Conservation (phyloP, 164 flowering plant species). For the Nelumbo lutea region DNA sequence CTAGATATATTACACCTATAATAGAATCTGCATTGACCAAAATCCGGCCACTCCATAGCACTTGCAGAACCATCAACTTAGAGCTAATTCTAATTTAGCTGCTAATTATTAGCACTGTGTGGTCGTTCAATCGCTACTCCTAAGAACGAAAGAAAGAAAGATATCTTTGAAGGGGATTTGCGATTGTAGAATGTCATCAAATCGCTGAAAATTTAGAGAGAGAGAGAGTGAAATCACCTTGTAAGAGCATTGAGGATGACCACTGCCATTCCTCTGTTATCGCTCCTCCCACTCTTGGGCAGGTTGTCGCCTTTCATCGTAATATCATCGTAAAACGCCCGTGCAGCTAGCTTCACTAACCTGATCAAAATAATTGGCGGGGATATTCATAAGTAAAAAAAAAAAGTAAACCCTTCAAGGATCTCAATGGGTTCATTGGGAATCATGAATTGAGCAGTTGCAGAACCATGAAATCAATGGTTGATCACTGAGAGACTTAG, state of each 20-base stretch:
- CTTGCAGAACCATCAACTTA: no score
- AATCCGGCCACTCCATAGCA: no score
- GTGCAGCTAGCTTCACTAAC: slow-evolving; percentile 50
- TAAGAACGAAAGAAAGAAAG: not conserved
- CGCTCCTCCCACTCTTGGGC: slow-evolving; percentile 74
- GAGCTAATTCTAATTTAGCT: no score
- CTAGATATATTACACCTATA: no score
- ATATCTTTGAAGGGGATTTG: not conserved
- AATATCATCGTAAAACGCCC: slow-evolving; percentile 60
- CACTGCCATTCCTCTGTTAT: slow-evolving; percentile 90
- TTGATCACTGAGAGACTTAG: not conserved
- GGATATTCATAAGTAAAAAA: not conserved
- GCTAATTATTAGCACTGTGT: no score
- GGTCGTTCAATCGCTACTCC: no score
- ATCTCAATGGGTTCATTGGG: not conserved
- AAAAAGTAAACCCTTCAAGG: not conserved
- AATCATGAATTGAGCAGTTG: no score
- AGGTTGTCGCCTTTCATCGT: slow-evolving; percentile 57
- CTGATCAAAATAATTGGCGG: slow-evolving; percentile 8
- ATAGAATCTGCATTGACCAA: no score
- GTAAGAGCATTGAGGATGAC: slow-evolving; percentile 94
- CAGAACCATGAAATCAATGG: not conserved
- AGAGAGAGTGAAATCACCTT: slow-evolving; percentile 32
- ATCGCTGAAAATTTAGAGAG: no score
- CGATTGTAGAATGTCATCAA: no score